Percentiles rank a stretch among this genome's conserved stretches.
Evolutionary conservation across 2,329 filamentous ascomycete species (phyloP).

Genomic region (Talaromyces amestolkiae): DNA sequence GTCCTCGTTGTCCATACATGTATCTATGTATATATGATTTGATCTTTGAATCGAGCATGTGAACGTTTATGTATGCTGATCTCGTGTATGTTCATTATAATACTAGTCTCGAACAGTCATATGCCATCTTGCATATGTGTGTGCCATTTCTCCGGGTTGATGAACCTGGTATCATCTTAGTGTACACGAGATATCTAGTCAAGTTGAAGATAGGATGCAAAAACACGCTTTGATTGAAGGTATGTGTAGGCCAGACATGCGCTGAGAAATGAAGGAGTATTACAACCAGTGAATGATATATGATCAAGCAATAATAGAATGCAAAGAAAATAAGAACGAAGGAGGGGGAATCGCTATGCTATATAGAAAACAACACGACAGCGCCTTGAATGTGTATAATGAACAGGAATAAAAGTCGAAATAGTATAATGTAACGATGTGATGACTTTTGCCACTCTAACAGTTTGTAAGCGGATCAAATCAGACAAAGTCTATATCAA

Average conservation of each 20-base stretch:
- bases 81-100: neutral
- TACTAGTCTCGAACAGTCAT: neutral
- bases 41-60: neutral
- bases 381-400: neutral
- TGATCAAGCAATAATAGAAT: neutral
- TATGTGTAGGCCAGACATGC: neutral
- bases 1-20: too few relatives aligned
- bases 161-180: neutral
- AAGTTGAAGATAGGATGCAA: neutral
- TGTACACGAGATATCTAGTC: neutral
- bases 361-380: neutral
- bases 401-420: neutral
- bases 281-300: neutral
- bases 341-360: slow-evolving; percentile 1
- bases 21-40: neutral
- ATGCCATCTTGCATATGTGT: neutral
- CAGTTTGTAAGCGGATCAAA: neutral
- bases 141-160: neutral
- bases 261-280: neutral
- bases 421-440: neutral
- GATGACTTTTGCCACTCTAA: neutral
- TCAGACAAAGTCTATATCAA: neutral
- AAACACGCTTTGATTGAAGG: neutral
- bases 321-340: neutral
- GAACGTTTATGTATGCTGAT: neutral